Percentiles rank a stretch among this genome's conserved stretches.
phyloP scores from a whole-genome alignment of 148 eudicot genomes.

The Rhododendron ovatum region DNA sequence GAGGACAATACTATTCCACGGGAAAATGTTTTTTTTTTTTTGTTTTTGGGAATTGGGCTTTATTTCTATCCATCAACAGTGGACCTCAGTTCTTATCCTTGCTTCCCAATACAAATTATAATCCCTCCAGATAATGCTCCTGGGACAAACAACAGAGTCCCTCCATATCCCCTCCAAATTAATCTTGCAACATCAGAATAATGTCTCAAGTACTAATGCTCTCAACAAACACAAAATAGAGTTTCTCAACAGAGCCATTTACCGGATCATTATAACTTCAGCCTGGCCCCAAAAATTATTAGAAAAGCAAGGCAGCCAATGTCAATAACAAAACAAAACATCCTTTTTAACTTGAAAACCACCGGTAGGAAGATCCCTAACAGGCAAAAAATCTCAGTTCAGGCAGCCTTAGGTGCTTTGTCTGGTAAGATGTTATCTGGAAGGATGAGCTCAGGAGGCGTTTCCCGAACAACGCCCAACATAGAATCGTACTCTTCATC shows the following conservation, averaged over 20 bases:
- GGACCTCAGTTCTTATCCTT: background rate
- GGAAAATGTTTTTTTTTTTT: background rate
- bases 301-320: background rate
- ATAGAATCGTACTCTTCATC: slow-evolving; percentile 59
- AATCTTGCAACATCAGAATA: background rate
- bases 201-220: background rate
- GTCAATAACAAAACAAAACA: background rate
- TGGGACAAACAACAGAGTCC: background rate
- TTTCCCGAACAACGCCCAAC: slow-evolving; percentile 55
- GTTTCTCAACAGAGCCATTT: slow-evolving; percentile 4
- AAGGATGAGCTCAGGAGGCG: slow-evolving; percentile 46
- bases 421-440: slow-evolving; percentile 48
- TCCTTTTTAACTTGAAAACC: slow-evolving; percentile 3
- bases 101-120: background rate
- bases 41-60: background rate
- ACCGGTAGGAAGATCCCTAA: background rate
- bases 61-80: background rate
- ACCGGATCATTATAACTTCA: background rate
- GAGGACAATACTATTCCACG: background rate
- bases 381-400: slow-evolving; percentile 14
- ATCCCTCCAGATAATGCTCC: background rate
- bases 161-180: background rate
- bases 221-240: background rate
- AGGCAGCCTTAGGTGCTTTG: slow-evolving; percentile 37
- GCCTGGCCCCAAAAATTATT: slow-evolving; percentile 14